These are phyloP conservation scores for Fusarium goolgardi DNA, from an alignment of 2,329 filamentous ascomycete species.

Conservation along the genomic window DNA sequence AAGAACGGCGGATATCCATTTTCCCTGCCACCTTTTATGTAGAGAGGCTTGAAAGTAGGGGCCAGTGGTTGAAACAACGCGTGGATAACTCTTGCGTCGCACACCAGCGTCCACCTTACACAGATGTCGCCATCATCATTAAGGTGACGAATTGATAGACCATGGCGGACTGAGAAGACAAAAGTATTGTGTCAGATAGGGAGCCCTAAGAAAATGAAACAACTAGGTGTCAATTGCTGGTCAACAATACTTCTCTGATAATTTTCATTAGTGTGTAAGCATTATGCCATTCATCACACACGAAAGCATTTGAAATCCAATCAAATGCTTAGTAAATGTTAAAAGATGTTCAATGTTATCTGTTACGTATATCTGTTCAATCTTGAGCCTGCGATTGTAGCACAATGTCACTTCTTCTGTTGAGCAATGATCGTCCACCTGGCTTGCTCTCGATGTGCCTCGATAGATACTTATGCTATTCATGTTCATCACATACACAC, in stretches of 20 bases:
- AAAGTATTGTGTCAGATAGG: background rate
- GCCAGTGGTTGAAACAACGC: background rate
- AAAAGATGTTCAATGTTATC: background rate
- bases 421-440: background rate
- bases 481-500: background rate
- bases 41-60: conserved; percentile 35
- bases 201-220: background rate
- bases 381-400: background rate
- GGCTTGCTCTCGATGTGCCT: background rate
- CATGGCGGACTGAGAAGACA: background rate
- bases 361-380: no score
- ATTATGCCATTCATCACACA: background rate
- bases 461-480: background rate
- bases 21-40: conserved; percentile 88
- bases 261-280: background rate
- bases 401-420: background rate
- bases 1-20: conserved; percentile 98
- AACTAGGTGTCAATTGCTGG: background rate
- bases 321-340: no score
- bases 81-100: background rate
- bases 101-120: background rate
- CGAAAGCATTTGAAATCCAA: background rate
- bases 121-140: background rate
- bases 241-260: background rate
- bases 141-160: background rate